These are phyloP conservation scores for Saturnispora diversa DNA, from an alignment of 805 yeast genomes.

Conservation along the genomic window DNA sequence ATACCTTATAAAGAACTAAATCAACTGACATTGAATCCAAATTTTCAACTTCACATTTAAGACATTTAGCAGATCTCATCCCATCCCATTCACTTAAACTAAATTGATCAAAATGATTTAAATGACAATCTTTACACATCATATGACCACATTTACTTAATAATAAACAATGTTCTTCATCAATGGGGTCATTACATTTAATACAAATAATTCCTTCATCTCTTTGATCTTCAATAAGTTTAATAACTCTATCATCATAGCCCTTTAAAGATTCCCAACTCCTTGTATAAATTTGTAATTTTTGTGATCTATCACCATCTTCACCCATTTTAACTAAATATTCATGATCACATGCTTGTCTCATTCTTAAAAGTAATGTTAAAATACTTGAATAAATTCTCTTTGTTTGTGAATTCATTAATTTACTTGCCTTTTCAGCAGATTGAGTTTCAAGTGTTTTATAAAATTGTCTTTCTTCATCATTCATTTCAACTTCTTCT, in stretches of 20 bases:
- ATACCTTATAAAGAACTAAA: conserved; percentile 45
- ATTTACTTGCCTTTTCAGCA: conserved; percentile 41
- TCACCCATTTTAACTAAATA: conserved; percentile 62
- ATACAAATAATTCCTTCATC: conserved; percentile 49
- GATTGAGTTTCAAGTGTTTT: conserved; percentile 45
- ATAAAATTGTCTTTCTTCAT: conserved; percentile 53
- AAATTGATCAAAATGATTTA: conserved; percentile 41
- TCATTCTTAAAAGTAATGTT: conserved; percentile 62
- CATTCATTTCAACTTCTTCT: conserved; percentile 42
- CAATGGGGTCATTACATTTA: conserved; percentile 49
- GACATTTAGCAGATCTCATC: conserved; percentile 41
- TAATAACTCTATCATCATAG: conserved; percentile 20
- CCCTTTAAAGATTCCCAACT: conserved; percentile 20
- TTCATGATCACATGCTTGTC: conserved; percentile 84
- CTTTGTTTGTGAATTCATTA: conserved; percentile 29
- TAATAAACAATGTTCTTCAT: conserved; percentile 36
- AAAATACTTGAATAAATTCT: conserved; percentile 49
- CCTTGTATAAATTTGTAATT: conserved; percentile 29
- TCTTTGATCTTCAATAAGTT: conserved; percentile 30
- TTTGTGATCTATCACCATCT: conserved; percentile 32
- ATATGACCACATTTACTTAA: conserved; percentile 68
- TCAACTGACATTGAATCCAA: conserved; percentile 36
- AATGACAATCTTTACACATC: conserved; percentile 53
- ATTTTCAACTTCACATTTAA: conserved; percentile 39
- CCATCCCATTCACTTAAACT: conserved; percentile 30